Evolutionary conservation across 108 stramenopile species (phyloP).

Genomic region (Fragilaria crotonensis): DNA sequence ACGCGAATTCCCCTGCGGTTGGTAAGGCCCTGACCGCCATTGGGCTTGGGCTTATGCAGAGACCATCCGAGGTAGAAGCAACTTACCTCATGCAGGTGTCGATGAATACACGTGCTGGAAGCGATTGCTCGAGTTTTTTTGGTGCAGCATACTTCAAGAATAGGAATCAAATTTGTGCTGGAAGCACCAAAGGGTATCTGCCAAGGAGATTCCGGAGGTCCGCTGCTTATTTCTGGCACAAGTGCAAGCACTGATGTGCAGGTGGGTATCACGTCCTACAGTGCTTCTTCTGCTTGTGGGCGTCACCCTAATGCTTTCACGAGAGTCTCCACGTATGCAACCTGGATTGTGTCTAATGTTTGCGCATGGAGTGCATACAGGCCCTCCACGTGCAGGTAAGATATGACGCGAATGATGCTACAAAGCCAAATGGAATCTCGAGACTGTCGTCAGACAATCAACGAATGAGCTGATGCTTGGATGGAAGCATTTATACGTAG

Average conservation of each 20-base stretch:
- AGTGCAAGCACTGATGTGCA: neutral
- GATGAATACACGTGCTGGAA: constrained; percentile 14
- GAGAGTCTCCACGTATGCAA: neutral
- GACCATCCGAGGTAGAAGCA: constrained; percentile 2
- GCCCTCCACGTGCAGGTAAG: no score
- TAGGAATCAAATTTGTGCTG: constrained; percentile 13
- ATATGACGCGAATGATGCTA: no score
- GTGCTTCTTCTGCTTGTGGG: neutral
- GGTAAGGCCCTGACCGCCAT: constrained; percentile 1
- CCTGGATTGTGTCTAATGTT: no score
- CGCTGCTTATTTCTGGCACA: constrained; percentile 9
- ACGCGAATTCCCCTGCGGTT: constrained; percentile 5
- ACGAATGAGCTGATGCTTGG: no score
- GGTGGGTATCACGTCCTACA: neutral
- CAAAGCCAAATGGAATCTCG: no score
- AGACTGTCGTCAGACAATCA: no score
- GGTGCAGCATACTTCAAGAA: neutral
- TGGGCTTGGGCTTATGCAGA: constrained; percentile 12
- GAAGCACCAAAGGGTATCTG: neutral
- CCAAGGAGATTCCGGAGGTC: constrained; percentile 21
- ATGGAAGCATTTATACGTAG: no score
- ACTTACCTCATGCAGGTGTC: constrained; percentile 12
- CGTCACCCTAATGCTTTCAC: neutral
- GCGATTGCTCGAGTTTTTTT: constrained; percentile 1
- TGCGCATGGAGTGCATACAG: no score